These are phyloP conservation scores for Allium cepa DNA, from an alignment of 106 monocot genomes.

Conservation along the genomic window DNA sequence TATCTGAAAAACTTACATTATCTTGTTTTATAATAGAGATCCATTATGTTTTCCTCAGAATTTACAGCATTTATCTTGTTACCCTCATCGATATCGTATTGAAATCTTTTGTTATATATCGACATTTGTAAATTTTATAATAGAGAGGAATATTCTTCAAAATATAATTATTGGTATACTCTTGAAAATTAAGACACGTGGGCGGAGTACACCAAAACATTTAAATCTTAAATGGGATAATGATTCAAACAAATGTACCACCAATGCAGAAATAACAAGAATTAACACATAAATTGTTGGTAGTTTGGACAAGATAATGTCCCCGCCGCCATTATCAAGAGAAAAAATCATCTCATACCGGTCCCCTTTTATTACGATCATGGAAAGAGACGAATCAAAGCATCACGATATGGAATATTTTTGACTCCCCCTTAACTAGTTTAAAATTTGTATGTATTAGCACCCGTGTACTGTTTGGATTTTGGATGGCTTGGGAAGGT, in stretches of 20 bases:
- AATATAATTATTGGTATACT: too few species aligned
- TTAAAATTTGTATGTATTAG: conserved; percentile 6
- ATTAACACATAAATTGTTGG: not conserved
- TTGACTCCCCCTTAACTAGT: not conserved
- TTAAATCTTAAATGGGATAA: too few species aligned
- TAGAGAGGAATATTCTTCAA: too few species aligned
- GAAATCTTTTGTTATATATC: too few species aligned
- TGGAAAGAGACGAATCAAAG: conserved; percentile 4
- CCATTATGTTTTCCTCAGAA: too few species aligned
- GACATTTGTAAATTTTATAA: too few species aligned
- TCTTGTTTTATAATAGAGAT: too few species aligned
- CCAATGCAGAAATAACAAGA: conserved; percentile 1
- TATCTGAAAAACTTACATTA: too few species aligned
- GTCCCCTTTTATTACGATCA: conserved; percentile 6
- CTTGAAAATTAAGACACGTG: not conserved
- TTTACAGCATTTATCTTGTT: too few species aligned
- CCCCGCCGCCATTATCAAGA: not conserved
- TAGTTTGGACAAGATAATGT: not conserved
- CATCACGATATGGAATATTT: conserved; percentile 3
- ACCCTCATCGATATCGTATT: too few species aligned
- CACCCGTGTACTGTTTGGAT: conserved; percentile 8
- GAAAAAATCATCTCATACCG: not conserved
- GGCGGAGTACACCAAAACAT: not conserved
- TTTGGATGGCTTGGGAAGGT: conserved; percentile 32
- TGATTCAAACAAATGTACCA: not conserved